Conservation (phyloP, 305 asterid species). For the Fraxinus xanthoxyloides region DNA sequence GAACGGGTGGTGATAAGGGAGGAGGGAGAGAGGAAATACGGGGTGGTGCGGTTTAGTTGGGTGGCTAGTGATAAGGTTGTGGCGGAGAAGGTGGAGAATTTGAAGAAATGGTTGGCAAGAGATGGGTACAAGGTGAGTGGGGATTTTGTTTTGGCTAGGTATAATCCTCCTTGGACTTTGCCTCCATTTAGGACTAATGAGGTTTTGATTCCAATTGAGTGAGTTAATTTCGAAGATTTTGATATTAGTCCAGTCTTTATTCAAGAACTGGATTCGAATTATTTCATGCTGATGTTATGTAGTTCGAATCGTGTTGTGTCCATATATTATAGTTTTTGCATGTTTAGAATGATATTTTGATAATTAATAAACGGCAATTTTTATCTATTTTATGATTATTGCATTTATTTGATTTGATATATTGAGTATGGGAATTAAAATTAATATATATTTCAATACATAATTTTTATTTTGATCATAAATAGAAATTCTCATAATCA, state of each 20-base stretch:
- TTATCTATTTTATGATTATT: no score
- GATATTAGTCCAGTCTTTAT: not conserved
- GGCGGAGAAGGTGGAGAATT: constrained; percentile 54
- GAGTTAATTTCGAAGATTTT: constrained; percentile 4
- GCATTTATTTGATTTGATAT: no score
- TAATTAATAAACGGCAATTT: no score
- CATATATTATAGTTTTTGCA: no score
- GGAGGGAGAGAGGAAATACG: constrained; percentile 76
- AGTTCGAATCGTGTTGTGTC: not conserved
- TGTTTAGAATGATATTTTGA: no score
- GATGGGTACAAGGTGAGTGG: constrained; percentile 69
- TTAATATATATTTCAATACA: no score
- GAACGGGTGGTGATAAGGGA: constrained; percentile 70
- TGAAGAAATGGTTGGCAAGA: constrained; percentile 59
- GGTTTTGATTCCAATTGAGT: constrained; percentile 74
- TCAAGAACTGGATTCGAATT: not conserved
- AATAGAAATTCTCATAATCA: no score
- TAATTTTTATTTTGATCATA: no score
- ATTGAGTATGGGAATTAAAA: no score
- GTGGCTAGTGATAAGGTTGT: constrained; percentile 62
- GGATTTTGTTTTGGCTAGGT: constrained; percentile 76
- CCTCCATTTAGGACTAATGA: constrained; percentile 78
- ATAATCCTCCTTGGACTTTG: constrained; percentile 88
- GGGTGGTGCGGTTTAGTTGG: constrained; percentile 75
- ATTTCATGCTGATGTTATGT: not conserved